Evolutionary conservation across 371 early-diverging fungal genomes (phyloP), one percentile per base, ranked within the genome.

Genomic region (Phascolomyces articulosus): DNA sequence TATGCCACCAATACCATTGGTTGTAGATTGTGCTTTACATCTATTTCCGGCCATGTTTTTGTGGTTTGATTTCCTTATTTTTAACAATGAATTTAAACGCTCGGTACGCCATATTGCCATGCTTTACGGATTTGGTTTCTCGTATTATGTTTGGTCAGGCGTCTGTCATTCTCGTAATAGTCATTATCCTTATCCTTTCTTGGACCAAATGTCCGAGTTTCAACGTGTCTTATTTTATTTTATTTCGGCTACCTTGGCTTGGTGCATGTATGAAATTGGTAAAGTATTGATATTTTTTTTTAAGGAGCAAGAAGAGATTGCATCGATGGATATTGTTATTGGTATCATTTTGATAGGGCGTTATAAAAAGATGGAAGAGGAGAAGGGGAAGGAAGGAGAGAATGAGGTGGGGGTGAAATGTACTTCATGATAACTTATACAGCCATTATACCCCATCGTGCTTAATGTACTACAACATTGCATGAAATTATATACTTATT

Each of bases 261-360:
- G 73, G 75, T 38, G 69, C 11, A 73, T 79, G 60, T 82, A 82
- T 58, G 82, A 82, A 64, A 29, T 71, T 57, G 82, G 82, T 73
- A 66, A 70, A 0, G 11, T 34, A 34, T 34, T 34, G 9, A 9
- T 34, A 9, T 34, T 34, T 34, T 34, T 34, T 9, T 34, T 34
- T 34, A n/a, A n/a, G n/a, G n/a, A n/a, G n/a, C n/a, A n/a, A 34
- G 6, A 2, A 34, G 34, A 34, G 34, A 34, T 6, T 34, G 2
- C 34, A 34, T n/a, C n/a, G n/a, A n/a, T n/a, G n/a, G n/a, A n/a
- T n/a, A n/a, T n/a, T n/a, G n/a, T n/a, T n/a, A n/a, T n/a, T n/a
- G n/a, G n/a, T n/a, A n/a, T n/a, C n/a, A n/a, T n/a, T n/a, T n/a
- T n/a, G n/a, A n/a, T n/a, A n/a, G n/a, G n/a, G n/a, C n/a, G n/a